phyloP scores from a whole-genome alignment of 192 early-diverging fungal species.

The Umbelopsis sp. region DNA sequence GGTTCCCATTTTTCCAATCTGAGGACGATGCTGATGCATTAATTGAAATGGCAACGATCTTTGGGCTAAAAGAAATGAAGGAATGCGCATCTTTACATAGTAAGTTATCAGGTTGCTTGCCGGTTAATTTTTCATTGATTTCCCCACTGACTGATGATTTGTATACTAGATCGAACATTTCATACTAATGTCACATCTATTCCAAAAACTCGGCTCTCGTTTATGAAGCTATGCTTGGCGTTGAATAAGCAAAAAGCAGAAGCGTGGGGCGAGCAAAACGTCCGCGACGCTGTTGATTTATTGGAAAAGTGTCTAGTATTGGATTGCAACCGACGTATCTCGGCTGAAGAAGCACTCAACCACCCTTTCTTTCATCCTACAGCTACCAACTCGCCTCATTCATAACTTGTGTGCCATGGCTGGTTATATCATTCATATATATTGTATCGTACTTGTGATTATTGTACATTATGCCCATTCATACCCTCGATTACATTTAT shows the following conservation, averaged over 20 bases:
- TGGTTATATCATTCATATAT: too few species aligned
- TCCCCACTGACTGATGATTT: not conserved
- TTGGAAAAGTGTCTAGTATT: conserved; percentile 59
- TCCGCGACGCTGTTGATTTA: conserved; percentile 60
- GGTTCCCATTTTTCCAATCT: conserved; percentile 91
- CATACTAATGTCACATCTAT: conserved; percentile 53
- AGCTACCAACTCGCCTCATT: not conserved
- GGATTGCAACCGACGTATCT: conserved; percentile 64
- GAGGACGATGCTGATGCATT: conserved; percentile 85
- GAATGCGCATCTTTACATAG: conserved; percentile 62
- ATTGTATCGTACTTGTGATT: not conserved
- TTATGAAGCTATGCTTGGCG: conserved; percentile 41
- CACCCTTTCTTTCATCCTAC: conserved; percentile 66
- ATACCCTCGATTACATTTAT: not conserved
- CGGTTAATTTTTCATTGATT: too few species aligned
- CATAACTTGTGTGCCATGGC: too few species aligned
- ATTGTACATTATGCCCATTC: conserved; percentile 8
- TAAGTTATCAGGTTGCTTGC: conserved; percentile 33
- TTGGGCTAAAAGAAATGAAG: conserved; percentile 77
- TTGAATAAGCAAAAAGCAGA: conserved; percentile 41
- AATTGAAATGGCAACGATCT: conserved; percentile 80
- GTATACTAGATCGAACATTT: conserved; percentile 54
- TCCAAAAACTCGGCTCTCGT: conserved; percentile 23
- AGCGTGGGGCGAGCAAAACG: conserved; percentile 41
- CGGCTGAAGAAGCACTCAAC: conserved; percentile 72